Conservation (phyloP, 768 basidiomycete genomes). For the Amanita phalloides region DNA sequence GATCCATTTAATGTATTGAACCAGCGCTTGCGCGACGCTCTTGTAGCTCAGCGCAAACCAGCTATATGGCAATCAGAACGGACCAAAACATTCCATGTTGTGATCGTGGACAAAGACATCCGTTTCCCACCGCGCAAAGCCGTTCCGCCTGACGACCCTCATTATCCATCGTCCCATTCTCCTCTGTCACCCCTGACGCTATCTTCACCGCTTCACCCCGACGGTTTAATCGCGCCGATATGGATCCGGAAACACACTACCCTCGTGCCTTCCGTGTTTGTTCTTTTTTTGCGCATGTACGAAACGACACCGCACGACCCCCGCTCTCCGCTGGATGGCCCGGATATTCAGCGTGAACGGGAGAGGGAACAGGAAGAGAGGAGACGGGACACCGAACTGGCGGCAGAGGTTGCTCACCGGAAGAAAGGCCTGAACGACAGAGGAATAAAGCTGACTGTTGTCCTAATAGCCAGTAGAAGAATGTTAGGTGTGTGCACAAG, state of each 20-base stretch:
- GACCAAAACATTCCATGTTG: conserved; percentile 64
- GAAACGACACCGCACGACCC: conserved; percentile 43
- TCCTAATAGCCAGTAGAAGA: conserved; percentile 79
- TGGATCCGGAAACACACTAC: conserved; percentile 96
- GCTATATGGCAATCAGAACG: conserved; percentile 69
- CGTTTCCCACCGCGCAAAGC: conserved; percentile 86
- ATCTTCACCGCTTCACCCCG: conserved; percentile 84
- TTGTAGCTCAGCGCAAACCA: conserved; percentile 51
- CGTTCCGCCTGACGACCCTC: conserved; percentile 44
- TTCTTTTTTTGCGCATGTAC: conserved; percentile 78
- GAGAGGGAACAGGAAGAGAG: conserved; percentile 62
- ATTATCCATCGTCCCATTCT: conserved; percentile 59
- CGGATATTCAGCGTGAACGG: conserved; percentile 42
- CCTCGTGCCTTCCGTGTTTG: conserved; percentile 87
- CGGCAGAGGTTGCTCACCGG: conserved; percentile 67
- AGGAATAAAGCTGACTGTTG: conserved; percentile 89
- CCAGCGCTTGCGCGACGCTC: conserved; percentile 54
- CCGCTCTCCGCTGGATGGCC: conserved; percentile 43
- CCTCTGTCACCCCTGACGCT: conserved; percentile 90
- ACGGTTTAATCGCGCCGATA: conserved; percentile 93
- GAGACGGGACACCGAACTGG: conserved; percentile 61
- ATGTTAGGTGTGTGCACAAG: conserved; percentile 59
- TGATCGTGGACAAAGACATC: conserved; percentile 75
- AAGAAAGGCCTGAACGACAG: conserved; percentile 77
- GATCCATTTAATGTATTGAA: conserved; percentile 56